These are phyloP conservation scores for Xylariaceae sp. DNA, from an alignment of 2,329 filamentous ascomycete genomes.

Conservation along the genomic window DNA sequence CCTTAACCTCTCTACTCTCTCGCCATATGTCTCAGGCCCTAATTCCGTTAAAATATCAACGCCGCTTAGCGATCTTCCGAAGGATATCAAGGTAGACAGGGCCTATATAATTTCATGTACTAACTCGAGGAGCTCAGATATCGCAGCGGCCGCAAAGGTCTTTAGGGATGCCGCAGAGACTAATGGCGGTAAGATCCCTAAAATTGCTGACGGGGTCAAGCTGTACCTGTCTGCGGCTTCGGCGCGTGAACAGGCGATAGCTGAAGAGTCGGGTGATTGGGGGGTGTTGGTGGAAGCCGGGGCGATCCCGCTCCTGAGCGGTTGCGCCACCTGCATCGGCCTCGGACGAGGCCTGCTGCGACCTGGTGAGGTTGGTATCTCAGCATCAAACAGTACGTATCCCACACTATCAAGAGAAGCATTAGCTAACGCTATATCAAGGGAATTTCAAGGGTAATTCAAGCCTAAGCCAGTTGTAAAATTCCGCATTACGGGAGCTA, in stretches of 20 bases:
- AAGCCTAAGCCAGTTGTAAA: too few relatives aligned
- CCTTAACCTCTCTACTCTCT: slow-evolving; percentile 75
- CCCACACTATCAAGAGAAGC: too few relatives aligned
- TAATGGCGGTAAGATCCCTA: slow-evolving; percentile 53
- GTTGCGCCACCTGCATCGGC: slow-evolving; percentile 84
- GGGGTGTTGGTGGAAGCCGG: slow-evolving; percentile 75
- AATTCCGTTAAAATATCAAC: slow-evolving; percentile 88
- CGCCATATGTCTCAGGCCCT: slow-evolving; percentile 79
- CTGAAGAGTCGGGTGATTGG: slow-evolving; percentile 82
- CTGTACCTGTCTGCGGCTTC: slow-evolving; percentile 92
- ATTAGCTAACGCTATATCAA: too few relatives aligned
- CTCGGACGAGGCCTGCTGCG: slow-evolving; percentile 43
- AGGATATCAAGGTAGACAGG: slow-evolving; percentile 74
- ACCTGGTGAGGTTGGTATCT: slow-evolving; percentile 80
- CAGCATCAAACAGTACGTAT: too few relatives aligned
- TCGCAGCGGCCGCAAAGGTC: slow-evolving; percentile 76
- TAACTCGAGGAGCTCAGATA: slow-evolving; percentile 75
- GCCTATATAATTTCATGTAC: slow-evolving; percentile 90
- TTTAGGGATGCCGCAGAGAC: slow-evolving; percentile 70
- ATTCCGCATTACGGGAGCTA: too few relatives aligned
- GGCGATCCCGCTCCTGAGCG: slow-evolving; percentile 64
- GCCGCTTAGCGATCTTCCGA: slow-evolving; percentile 65
- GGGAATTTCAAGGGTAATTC: too few relatives aligned
- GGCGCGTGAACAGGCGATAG: slow-evolving; percentile 65
- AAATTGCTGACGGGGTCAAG: slow-evolving; percentile 70